Evolutionary conservation across 306 rosid genomes (phyloP), one percentile per base, ranked within the genome.

Genomic region (Lathyrus sativus): DNA sequence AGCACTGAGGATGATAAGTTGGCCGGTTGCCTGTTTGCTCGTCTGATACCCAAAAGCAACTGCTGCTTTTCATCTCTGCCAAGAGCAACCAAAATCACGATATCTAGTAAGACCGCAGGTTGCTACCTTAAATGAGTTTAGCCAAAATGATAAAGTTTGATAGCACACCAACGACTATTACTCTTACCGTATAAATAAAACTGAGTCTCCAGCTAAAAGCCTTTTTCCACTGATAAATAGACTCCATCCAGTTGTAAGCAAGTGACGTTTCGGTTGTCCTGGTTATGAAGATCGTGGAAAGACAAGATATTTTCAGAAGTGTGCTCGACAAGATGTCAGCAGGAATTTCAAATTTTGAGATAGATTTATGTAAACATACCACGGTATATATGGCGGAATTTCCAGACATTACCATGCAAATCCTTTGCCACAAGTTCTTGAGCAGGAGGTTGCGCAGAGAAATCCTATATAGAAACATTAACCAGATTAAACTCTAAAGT

Each of bases 211-310:
- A 22, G 99, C 95, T 24, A 85, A 87, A 43, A 93, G 95, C 81
- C 89, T 88, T 81, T 93, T 93, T 64, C 97, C 97, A 42, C 95
- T 84, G 55, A 93, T 93, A 76, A 93, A 93, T 24, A 93, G 80
- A 73, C 99, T 93, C 99, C 99, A 93, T 13, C 99, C 99, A 1
- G 99, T 93, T 3, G 99, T 93, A 68, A 93, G 95, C 81, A 93
- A 82, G 83, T 93, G 99, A 3, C 99, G 96, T 54, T 93, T 93
- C 7, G 99, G 99, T 88, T 93, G 97, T 48, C 99, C 99, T 93
- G 67, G 71, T 67, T 6, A n/a, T 7, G 67, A 59, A 37, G 4
- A 39, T 12, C 28, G 65, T 13, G 41, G 29, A 48, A 44, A 26
- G 15, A 65, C 3, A 72, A 46, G 54, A 41, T 10, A 50, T 13